Percentiles rank a stretch among this genome's conserved stretches.
phyloP scores from a whole-genome alignment of 1,284 basidiomycete species.

The Microstroma glucosiphilum region DNA sequence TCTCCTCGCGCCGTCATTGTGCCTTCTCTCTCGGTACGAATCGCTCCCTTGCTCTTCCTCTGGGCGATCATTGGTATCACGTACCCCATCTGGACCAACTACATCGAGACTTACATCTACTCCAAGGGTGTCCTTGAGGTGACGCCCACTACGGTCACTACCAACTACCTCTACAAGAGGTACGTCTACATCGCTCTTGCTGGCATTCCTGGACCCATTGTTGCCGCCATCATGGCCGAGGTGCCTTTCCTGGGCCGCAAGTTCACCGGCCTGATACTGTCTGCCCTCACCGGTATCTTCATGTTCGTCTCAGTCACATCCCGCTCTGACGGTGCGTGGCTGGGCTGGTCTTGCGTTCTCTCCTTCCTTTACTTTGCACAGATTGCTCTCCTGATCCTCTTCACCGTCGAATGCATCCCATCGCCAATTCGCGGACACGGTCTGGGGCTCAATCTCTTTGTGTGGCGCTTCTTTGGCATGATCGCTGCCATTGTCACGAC shows the following conservation, averaged over 20 bases:
- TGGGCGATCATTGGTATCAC: constrained; percentile 37
- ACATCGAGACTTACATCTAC: constrained; percentile 44
- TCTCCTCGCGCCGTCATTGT: constrained; percentile 1
- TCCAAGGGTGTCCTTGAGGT: constrained; percentile 64
- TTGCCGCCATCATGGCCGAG: constrained; percentile 55
- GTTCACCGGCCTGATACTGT: constrained; percentile 8
- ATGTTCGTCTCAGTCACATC: constrained; percentile 14
- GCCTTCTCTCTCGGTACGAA: background rate
- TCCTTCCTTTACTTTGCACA: constrained; percentile 9
- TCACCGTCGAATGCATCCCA: constrained; percentile 17
- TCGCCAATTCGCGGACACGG: constrained; percentile 13
- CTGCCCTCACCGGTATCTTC: constrained; percentile 12
- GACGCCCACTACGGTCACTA: constrained; percentile 60
- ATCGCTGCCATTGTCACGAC: constrained; percentile 14
- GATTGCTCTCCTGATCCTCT: constrained; percentile 13
- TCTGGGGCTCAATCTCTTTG: constrained; percentile 8
- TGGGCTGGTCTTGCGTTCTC: constrained; percentile 16
- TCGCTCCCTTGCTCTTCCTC: constrained; percentile 5
- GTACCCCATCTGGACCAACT: constrained; percentile 14
- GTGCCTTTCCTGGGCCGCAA: constrained; percentile 53
- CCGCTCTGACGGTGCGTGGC: background rate
- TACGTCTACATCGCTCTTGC: constrained; percentile 11
- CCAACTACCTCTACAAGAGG: constrained; percentile 11
- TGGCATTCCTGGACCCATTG: constrained; percentile 22
- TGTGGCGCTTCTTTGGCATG: constrained; percentile 15